Evolutionary conservation across 306 rosid species (phyloP), one percentile per base, ranked within the genome.

Genomic region (Astragalus glycyphyllos): DNA sequence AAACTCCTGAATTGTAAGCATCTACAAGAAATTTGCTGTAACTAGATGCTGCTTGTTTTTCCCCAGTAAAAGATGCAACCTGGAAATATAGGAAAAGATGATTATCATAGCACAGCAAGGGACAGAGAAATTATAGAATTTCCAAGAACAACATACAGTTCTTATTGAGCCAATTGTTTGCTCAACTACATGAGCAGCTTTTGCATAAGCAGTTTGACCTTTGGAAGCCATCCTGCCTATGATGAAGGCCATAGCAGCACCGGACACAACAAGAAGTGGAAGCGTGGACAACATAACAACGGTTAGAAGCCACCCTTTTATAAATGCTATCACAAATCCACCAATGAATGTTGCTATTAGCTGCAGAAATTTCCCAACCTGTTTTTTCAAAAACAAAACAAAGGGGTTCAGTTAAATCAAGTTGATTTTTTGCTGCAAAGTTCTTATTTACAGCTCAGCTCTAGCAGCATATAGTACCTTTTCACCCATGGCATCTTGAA

Each of bases 401-500:
- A 9, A 53, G 57, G 23, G 4, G 1, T 56, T 77, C 23, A 73
- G n/a, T n/a, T n/a, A n/a, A n/a, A n/a, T n/a, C n/a, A n/a, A n/a
- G n/a, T n/a, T n/a, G n/a, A n/a, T n/a, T n/a, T n/a, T n/a, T n/a
- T n/a, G n/a, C n/a, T n/a, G n/a, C n/a, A n/a, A n/a, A n/a, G n/a
- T n/a, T n/a, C n/a, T n/a, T n/a, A n/a, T n/a, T n/a, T n/a, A n/a
- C n/a, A n/a, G n/a, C 5, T 5, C 40, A 35, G 40, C 41, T 65
- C 32, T 14, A 20, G 13, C 59, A 47, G 29, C 60, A 57, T 23
- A 13, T 26, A 26, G 31, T n/a, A 84, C 97, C 94, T 90, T 90
- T 80, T 92, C 98, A 8, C 96, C 98, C 98, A 92, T 89, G 74
- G 98, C 98, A 44, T 92, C 98, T 83, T 92, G 98, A 49, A 92